Percentiles rank a stretch among this genome's conserved stretches.
phyloP scores from a whole-genome alignment of 805 yeast genomes.

The Cyberlindnera lachancei region DNA sequence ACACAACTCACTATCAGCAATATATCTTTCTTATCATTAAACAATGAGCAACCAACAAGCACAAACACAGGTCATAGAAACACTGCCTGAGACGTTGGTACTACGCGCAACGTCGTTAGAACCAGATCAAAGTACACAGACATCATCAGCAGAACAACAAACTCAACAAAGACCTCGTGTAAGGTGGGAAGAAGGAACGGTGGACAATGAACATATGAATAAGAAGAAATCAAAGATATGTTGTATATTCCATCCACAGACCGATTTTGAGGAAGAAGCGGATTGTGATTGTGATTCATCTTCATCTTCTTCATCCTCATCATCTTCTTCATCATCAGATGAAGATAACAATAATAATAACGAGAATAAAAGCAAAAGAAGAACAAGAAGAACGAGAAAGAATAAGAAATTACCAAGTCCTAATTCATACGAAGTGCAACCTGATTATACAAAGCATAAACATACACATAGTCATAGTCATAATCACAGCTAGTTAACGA shows the following conservation, averaged over 20 bases:
- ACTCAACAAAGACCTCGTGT: constrained; percentile 42
- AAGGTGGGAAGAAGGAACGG: constrained; percentile 76
- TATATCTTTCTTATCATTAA: no score
- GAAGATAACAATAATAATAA: constrained; percentile 35
- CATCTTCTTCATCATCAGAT: constrained; percentile 17
- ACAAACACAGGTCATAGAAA: neutral
- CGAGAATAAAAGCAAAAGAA: constrained; percentile 26
- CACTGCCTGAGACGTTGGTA: constrained; percentile 7
- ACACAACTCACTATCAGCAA: no score
- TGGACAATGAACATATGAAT: constrained; percentile 85
- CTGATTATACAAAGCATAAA: constrained; percentile 37
- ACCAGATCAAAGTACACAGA: neutral
- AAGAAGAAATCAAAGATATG: constrained; percentile 90
- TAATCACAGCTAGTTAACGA: neutral
- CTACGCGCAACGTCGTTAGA: constrained; percentile 11
- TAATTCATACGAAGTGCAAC: constrained; percentile 88
- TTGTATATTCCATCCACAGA: constrained; percentile 78
- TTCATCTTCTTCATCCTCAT: constrained; percentile 16
- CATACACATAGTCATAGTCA: constrained; percentile 6
- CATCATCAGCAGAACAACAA: neutral
- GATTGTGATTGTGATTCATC: constrained; percentile 28
- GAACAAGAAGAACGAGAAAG: constrained; percentile 24
- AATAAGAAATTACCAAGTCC: constrained; percentile 36
- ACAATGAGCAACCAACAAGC: neutral
- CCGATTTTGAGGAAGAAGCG: constrained; percentile 44